Conservation (phyloP, 352 stramenopile species). For the Pythium folliculosum region DNA sequence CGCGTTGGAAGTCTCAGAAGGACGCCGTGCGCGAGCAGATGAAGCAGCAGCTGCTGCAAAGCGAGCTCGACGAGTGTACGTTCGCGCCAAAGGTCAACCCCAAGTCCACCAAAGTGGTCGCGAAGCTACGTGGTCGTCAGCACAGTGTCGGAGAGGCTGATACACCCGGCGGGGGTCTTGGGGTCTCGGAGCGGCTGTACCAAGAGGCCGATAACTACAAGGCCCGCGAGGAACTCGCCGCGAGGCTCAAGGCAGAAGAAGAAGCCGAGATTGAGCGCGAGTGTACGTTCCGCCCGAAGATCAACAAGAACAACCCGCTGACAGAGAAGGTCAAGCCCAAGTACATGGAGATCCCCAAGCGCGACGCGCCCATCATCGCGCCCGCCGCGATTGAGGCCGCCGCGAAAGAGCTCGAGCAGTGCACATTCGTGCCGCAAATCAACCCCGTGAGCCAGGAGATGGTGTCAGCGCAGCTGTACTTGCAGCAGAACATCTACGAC, state of each 20-base stretch:
- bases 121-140: slow-evolving; percentile 56
- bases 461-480: slow-evolving; percentile 81
- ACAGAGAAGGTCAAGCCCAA: slow-evolving; percentile 73
- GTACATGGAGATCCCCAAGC: slow-evolving; percentile 58
- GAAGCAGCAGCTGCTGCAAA: slow-evolving; percentile 77
- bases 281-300: slow-evolving; percentile 74
- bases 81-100: slow-evolving; percentile 76
- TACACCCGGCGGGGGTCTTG: slow-evolving; percentile 14
- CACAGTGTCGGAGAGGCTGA: slow-evolving; percentile 4
- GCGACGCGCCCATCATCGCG: slow-evolving; percentile 42
- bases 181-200: slow-evolving; percentile 71
- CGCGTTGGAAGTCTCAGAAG: slow-evolving; percentile 79
- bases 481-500: slow-evolving; percentile 87
- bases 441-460: slow-evolving; percentile 76
- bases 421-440: slow-evolving; percentile 79
- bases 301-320: slow-evolving; percentile 44
- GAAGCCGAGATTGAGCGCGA: slow-evolving; percentile 70
- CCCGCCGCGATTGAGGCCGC: slow-evolving; percentile 58
- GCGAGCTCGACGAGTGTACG: slow-evolving; percentile 75
- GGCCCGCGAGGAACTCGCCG: slow-evolving; percentile 64
- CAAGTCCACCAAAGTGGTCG: slow-evolving; percentile 70
- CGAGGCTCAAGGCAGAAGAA: slow-evolving; percentile 64
- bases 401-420: slow-evolving; percentile 68
- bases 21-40: slow-evolving; percentile 75
- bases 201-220: slow-evolving; percentile 80